phyloP scores from a whole-genome alignment of 164 flowering plant species.

The Kalanchoe fedtschenkoi region DNA sequence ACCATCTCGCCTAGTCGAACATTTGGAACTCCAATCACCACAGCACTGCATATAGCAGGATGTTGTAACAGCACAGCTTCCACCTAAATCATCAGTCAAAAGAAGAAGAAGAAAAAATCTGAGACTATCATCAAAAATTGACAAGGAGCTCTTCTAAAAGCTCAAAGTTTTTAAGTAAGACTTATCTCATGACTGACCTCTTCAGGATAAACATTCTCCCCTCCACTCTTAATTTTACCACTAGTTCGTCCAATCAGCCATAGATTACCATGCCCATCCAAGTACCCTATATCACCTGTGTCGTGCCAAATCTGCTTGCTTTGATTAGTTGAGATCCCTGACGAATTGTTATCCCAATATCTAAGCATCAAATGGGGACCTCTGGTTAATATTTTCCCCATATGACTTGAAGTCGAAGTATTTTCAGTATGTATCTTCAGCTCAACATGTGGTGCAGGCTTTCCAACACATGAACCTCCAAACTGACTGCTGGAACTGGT shows the following conservation, averaged over 20 bases:
- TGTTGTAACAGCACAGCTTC: conserved; percentile 57
- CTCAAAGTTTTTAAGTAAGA: too few relatives aligned
- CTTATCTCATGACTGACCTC: conserved; percentile 37
- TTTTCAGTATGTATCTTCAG: conserved; percentile 32
- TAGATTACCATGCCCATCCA: conserved; percentile 51
- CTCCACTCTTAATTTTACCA: conserved; percentile 81
- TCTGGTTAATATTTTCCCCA: conserved; percentile 71
- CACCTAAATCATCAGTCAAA: conserved; percentile 31
- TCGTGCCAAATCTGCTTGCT: conserved; percentile 50
- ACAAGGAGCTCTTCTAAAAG: neutral
- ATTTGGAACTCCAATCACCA: conserved; percentile 64
- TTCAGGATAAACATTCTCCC: conserved; percentile 88
- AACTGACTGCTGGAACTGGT: conserved; percentile 8
- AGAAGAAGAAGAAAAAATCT: neutral
- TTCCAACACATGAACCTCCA: conserved; percentile 65
- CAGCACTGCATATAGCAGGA: conserved; percentile 46
- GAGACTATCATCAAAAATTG: neutral
- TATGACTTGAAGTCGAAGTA: conserved; percentile 19
- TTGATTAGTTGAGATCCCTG: conserved; percentile 7
- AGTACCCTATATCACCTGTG: conserved; percentile 80
- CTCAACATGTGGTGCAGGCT: conserved; percentile 90
- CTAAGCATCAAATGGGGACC: conserved; percentile 76
- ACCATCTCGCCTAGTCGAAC: conserved; percentile 66
- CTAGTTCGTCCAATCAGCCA: conserved; percentile 80
- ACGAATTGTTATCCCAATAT: conserved; percentile 44